Conservation (phyloP, 805 yeast genomes). For the Candida rishiriensis region DNA sequence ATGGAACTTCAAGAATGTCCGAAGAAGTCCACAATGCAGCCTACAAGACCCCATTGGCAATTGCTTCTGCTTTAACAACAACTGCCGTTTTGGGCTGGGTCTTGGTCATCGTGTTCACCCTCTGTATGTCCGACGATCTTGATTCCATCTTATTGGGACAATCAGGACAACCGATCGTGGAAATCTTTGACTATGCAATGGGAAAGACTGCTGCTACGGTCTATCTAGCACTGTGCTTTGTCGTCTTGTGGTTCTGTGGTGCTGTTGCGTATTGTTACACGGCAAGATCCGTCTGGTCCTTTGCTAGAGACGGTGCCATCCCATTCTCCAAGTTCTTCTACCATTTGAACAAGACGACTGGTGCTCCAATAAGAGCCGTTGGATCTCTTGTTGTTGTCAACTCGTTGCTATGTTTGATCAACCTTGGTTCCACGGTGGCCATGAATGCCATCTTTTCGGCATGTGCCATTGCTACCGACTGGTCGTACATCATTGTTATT, state of each 20-base stretch:
- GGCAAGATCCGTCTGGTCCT: constrained; percentile 51
- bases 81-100: constrained; percentile 49
- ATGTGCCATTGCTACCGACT: constrained; percentile 46
- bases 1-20: constrained; percentile 51
- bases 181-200: constrained; percentile 44
- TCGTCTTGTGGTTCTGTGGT: constrained; percentile 50
- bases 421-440: constrained; percentile 39
- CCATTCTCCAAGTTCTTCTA: constrained; percentile 42
- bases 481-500: constrained; percentile 48
- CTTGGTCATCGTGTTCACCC: constrained; percentile 42
- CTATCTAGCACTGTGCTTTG: constrained; percentile 43
- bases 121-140: constrained; percentile 40
- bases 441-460: constrained; percentile 53
- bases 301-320: constrained; percentile 51
- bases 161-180: constrained; percentile 50
- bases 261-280: constrained; percentile 46
- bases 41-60: constrained; percentile 53
- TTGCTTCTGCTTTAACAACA: constrained; percentile 45
- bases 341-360: constrained; percentile 35
- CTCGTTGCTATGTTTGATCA: constrained; percentile 42
- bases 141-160: constrained; percentile 28
- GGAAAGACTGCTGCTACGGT: constrained; percentile 52
- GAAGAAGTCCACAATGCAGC: constrained; percentile 55
- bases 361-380: constrained; percentile 41
- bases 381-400: constrained; percentile 38